Evolutionary conservation across 805 yeast species (phyloP).

Genomic region (Kurtzmaniella cleridarum): DNA sequence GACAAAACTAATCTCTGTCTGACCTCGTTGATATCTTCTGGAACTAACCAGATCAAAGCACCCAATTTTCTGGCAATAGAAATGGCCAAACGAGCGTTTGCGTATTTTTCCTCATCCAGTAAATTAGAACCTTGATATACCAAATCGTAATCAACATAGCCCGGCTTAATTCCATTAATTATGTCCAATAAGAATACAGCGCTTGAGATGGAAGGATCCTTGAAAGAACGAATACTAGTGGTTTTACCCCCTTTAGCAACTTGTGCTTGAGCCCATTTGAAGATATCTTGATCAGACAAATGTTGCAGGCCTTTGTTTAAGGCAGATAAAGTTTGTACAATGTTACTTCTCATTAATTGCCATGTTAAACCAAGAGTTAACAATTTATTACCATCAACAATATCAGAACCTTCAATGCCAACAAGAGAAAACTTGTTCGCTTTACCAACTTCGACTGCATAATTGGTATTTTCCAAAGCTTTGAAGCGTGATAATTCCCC

Average conservation of each 20-base stretch:
- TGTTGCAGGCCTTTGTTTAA: conserved; percentile 55
- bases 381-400: conserved; percentile 86
- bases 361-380: conserved; percentile 91
- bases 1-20: conserved; percentile 90
- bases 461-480: conserved; percentile 95
- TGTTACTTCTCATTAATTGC: conserved; percentile 98
- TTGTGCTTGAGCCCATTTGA: conserved; percentile 89
- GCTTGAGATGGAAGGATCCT: conserved; percentile 68
- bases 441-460: conserved; percentile 95
- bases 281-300: conserved; percentile 76
- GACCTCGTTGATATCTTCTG: conserved; percentile 97
- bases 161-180: conserved; percentile 90
- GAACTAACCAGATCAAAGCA: conserved; percentile 97
- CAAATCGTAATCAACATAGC: conserved; percentile 92
- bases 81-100: conserved; percentile 94
- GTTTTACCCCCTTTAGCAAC: conserved; percentile 81
- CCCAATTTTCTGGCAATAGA: conserved; percentile 98
- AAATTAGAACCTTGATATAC: conserved; percentile 68
- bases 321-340: conserved; percentile 72
- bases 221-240: conserved; percentile 72
- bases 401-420: conserved; percentile 97
- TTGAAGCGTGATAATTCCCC: conserved; percentile 82
- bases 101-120: conserved; percentile 76
- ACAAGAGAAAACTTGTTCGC: conserved; percentile 88
- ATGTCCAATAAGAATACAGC: conserved; percentile 87